Evolutionary conservation across 768 basidiomycete genomes (phyloP).

Genomic region (Glaciozyma antarctica): DNA sequence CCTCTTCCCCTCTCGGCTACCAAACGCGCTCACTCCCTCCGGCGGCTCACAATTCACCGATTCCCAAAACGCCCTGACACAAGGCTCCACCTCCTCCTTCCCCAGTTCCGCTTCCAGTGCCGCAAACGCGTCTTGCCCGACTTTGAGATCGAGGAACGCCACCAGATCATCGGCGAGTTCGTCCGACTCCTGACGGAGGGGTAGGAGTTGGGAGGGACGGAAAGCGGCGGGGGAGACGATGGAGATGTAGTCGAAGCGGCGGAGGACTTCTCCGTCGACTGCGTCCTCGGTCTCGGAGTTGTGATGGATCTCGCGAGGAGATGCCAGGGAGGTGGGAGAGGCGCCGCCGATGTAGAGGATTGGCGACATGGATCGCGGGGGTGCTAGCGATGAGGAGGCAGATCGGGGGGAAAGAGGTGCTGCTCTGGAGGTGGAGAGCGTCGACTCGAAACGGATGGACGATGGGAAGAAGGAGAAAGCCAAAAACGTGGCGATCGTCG

Average conservation of each 20-base stretch:
- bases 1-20: neutral
- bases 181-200: slow-evolving; percentile 34
- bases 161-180: slow-evolving; percentile 34
- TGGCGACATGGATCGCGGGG: too few relatives aligned
- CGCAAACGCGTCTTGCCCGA: slow-evolving; percentile 35
- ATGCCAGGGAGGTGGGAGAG: too few relatives aligned
- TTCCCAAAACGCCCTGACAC: slow-evolving; percentile 34
- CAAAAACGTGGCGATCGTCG: too few relatives aligned
- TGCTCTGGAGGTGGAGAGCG: too few relatives aligned
- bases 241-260: slow-evolving; percentile 16
- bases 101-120: slow-evolving; percentile 31
- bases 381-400: too few relatives aligned
- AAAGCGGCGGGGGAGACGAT: slow-evolving; percentile 1
- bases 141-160: slow-evolving; percentile 29
- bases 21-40: slow-evolving; percentile 3
- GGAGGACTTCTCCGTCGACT: too few relatives aligned
- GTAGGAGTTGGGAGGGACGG: slow-evolving; percentile 10
- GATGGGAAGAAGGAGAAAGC: too few relatives aligned
- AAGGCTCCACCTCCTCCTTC: slow-evolving; percentile 21
- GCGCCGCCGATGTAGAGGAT: too few relatives aligned
- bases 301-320: too few relatives aligned
- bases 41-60: slow-evolving; percentile 31
- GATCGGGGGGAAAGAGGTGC: too few relatives aligned
- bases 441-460: too few relatives aligned
- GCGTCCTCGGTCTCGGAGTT: too few relatives aligned